Evolutionary conservation across 768 basidiomycete species (phyloP).

Genomic region (Lentinula lateritia): DNA sequence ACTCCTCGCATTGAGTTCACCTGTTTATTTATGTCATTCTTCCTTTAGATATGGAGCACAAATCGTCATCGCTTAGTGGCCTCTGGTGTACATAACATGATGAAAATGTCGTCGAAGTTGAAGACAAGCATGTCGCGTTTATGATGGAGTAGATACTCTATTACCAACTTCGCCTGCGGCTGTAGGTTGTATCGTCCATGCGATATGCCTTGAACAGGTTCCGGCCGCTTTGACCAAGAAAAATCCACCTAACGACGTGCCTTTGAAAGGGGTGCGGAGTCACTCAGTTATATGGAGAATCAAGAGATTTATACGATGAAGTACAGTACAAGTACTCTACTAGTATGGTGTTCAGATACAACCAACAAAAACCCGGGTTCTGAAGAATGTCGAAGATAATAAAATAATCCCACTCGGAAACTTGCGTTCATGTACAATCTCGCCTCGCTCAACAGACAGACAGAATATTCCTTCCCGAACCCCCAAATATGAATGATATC

Average conservation of each 20-base stretch:
- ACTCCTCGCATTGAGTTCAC: neutral
- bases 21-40: neutral
- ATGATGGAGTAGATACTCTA: neutral
- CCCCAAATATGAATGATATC: neutral
- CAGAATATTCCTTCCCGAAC: neutral
- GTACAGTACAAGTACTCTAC: neutral
- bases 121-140: neutral
- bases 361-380: neutral
- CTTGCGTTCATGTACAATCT: neutral
- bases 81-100: neutral
- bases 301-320: neutral
- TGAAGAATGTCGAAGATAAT: constrained; percentile 1
- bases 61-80: neutral
- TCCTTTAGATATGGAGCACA: neutral
- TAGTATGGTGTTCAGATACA: neutral
- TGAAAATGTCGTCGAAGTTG: neutral
- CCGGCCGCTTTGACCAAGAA: too few relatives aligned
- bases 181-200: too few relatives aligned
- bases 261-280: too few relatives aligned
- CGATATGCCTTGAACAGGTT: too few relatives aligned
- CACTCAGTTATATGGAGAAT: neutral
- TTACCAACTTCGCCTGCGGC: too few relatives aligned
- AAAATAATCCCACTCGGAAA: constrained; percentile 6
- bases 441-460: neutral
- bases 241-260: too few relatives aligned